Evolutionary conservation across 805 yeast species (phyloP), one percentile per base, ranked within the genome.

Genomic region (Lachancea dasiensis): DNA sequence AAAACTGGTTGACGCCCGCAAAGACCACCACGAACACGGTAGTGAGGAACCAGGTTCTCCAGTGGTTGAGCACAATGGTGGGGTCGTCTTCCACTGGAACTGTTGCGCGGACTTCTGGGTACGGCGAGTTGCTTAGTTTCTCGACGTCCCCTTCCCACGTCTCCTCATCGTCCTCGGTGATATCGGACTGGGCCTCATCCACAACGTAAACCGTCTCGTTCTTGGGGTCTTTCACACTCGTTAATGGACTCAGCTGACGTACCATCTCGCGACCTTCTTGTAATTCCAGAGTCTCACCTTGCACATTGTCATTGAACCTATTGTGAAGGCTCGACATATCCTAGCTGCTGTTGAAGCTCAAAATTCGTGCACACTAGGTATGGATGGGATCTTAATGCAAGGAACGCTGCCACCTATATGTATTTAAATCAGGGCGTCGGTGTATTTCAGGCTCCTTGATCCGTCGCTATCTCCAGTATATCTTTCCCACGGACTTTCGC

Each of bases 101-200:
- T 7, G 76, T 72, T 17, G 79, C 73, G 59, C 81, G 66, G 33
- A 75, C 81, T 50, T 75, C 79, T 1, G 79, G 74, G 45, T 72
- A 73, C 5, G 59, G 59, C 3, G 59, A 54, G 33, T 54, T 43
- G 13, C 43, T 40, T 43, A 52, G 34, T 5, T 24, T 31, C 10
- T 44, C 33, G 6, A 51, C 51, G 28, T 52, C 50, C 16, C 58
- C 58, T 29, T 50, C 51, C 58, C 58, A 52, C 14, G 37, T 33
- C n/a, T 21, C 31, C 10, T 24, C 40, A n/a, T 44, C 50, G 21
- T 34, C 43, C 13, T 31, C 31, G 15, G 31, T 41, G 6, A 25
- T 26, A 19, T 17, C 22, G 11, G 25, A 19, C 5, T 22, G 14
- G 6, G 9, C 6, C 28, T 26, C 28, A n/a, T 11, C 13, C 28